Evolutionary conservation across 305 asterid species (phyloP).

Genomic region (Solanum hybrid): DNA sequence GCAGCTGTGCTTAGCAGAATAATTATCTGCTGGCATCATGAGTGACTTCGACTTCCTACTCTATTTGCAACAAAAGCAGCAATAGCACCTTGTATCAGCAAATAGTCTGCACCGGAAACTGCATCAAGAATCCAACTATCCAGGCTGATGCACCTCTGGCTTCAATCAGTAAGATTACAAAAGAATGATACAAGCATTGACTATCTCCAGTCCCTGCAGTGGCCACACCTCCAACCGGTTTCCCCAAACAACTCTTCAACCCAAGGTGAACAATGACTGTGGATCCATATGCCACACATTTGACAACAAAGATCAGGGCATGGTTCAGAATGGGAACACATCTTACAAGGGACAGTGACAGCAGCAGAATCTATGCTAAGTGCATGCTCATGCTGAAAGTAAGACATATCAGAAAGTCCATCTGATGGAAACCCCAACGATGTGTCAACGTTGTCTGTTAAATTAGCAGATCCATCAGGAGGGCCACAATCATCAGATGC

Average conservation of each 20-base stretch:
- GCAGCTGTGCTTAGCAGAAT: neutral
- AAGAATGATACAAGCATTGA: neutral
- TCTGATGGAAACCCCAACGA: conserved; percentile 26
- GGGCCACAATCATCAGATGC: conserved; percentile 50
- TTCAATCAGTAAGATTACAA: neutral
- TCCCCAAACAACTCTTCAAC: conserved; percentile 29
- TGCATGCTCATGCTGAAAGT: conserved; percentile 31
- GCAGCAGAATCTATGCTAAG: conserved; percentile 19
- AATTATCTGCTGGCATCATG: neutral
- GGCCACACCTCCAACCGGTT: conserved; percentile 78
- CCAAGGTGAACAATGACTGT: conserved; percentile 82
- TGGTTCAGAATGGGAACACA: conserved; percentile 51
- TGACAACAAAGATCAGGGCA: conserved; percentile 61
- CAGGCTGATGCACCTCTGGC: neutral
- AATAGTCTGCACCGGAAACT: neutral
- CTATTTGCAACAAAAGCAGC: neutral
- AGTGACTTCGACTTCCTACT: neutral
- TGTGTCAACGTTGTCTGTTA: conserved; percentile 23
- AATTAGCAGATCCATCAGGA: conserved; percentile 23
- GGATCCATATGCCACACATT: conserved; percentile 59
- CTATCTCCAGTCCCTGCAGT: conserved; percentile 69
- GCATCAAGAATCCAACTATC: neutral
- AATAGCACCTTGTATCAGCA: neutral
- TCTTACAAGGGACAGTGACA: conserved; percentile 36
- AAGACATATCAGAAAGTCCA: conserved; percentile 24